A percentile compares a stretch with the other conserved stretches of the same genome.
phyloP scores from a whole-genome alignment of 768 basidiomycete genomes.

The Leucocoprinus sp. region DNA sequence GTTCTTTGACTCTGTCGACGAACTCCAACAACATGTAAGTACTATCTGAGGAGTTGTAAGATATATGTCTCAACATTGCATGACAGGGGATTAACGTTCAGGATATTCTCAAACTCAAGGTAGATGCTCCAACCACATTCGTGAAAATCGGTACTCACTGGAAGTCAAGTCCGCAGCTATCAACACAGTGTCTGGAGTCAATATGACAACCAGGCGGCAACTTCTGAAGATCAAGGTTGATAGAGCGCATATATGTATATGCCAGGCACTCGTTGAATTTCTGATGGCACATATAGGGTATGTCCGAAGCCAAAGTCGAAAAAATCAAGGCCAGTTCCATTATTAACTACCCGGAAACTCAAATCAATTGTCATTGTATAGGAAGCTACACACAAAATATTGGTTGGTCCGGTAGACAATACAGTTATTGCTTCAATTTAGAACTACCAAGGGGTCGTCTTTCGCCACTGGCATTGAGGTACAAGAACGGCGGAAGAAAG shows the following conservation, averaged over 20 bases:
- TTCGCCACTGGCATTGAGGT: slow-evolving; percentile 90
- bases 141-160: slow-evolving; percentile 10
- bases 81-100: slow-evolving; percentile 87
- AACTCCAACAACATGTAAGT: slow-evolving; percentile 72
- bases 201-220: slow-evolving; percentile 85
- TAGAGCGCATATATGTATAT: slow-evolving; percentile 15
- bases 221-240: slow-evolving; percentile 88
- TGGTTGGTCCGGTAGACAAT: slow-evolving; percentile 35
- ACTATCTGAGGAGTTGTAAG: not conserved
- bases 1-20: slow-evolving; percentile 76
- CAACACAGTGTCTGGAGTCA: slow-evolving; percentile 80
- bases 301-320: slow-evolving; percentile 96
- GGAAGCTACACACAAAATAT: slow-evolving; percentile 87
- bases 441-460: slow-evolving; percentile 61
- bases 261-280: slow-evolving; percentile 1
- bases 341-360: not conserved
- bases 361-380: slow-evolving; percentile 19
- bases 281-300: slow-evolving; percentile 46
- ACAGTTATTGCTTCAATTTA: not conserved
- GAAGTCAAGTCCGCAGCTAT: slow-evolving; percentile 59
- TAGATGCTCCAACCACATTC: slow-evolving; percentile 20
- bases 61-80: slow-evolving; percentile 5
- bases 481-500: slow-evolving; percentile 77
- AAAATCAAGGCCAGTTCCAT: slow-evolving; percentile 60
- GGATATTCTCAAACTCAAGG: slow-evolving; percentile 92